These are phyloP conservation scores for Prunus mira DNA, from an alignment of 306 rosid genomes.

Conservation along the genomic window DNA sequence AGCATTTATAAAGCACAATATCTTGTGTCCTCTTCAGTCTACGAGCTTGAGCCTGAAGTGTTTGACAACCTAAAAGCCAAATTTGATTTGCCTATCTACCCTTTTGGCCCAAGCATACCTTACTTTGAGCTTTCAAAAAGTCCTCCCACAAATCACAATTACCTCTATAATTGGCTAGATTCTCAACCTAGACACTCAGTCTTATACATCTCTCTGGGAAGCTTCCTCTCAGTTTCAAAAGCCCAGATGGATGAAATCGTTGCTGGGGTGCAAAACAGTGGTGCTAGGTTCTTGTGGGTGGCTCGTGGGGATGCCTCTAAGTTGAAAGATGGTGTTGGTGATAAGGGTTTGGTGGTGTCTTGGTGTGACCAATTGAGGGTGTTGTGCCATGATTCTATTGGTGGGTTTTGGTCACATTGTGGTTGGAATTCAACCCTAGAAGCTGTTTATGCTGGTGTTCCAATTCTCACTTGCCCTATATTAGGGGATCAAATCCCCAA, in stretches of 20 bases:
- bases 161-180: constrained; percentile 30
- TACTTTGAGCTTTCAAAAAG: constrained; percentile 1
- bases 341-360: constrained; percentile 25
- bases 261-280: constrained; percentile 28
- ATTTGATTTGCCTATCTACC: constrained; percentile 32
- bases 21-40: constrained; percentile 32
- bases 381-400: constrained; percentile 36
- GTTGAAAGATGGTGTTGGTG: constrained; percentile 17
- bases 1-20: constrained; percentile 31
- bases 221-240: constrained; percentile 32
- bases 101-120: constrained; percentile 50
- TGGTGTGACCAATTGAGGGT: constrained; percentile 57
- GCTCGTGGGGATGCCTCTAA: constrained; percentile 23
- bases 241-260: constrained; percentile 43
- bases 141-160: too few relatives aligned
- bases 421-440: constrained; percentile 49
- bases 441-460: constrained; percentile 37
- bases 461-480: constrained; percentile 34
- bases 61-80: constrained; percentile 29
- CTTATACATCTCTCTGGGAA: constrained; percentile 38
- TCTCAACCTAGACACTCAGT: constrained; percentile 40
- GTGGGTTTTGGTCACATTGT: constrained; percentile 39
- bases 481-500: constrained; percentile 34
- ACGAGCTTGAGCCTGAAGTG: constrained; percentile 39
- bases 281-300: constrained; percentile 40